Conservation (phyloP, 305 asterid species). For the Fraxinus angustifolia region DNA sequence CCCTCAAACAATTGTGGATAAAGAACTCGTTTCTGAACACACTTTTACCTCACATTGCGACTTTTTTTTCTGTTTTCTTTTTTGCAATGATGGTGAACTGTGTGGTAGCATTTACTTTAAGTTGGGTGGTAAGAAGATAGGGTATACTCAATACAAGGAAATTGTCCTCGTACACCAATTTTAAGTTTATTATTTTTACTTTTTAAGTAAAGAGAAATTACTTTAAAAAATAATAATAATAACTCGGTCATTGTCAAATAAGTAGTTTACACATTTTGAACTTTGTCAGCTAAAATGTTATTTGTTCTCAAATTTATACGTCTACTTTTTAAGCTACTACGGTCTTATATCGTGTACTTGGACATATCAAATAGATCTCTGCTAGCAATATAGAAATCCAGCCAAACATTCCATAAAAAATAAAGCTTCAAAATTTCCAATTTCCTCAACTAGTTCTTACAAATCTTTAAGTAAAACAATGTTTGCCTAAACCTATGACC, state of each 20-base stretch:
- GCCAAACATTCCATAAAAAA: neutral
- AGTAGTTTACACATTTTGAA: neutral
- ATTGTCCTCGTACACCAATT: neutral
- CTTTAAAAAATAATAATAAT: neutral
- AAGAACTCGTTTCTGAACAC: slow-evolving; percentile 7
- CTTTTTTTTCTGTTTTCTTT: neutral
- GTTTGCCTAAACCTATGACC: slow-evolving; percentile 30
- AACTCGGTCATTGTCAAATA: neutral
- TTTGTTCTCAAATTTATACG: neutral
- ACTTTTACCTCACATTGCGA: neutral
- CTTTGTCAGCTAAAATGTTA: neutral
- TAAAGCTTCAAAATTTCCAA: slow-evolving; percentile 13
- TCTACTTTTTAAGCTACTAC: neutral
- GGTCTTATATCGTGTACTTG: neutral
- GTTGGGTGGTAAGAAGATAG: neutral
- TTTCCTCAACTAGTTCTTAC: slow-evolving; percentile 21
- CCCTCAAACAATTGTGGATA: slow-evolving; percentile 33
- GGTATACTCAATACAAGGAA: neutral
- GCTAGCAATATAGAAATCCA: neutral
- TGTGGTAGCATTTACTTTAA: neutral
- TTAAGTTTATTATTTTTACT: neutral
- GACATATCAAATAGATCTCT: neutral
- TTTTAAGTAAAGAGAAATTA: neutral
- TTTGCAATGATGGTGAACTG: neutral
- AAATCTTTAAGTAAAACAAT: slow-evolving; percentile 1